Base-by-base conservation (phyloP, 2,329 filamentous ascomycete species). In the Apiospora kogelbergensis region DNA sequence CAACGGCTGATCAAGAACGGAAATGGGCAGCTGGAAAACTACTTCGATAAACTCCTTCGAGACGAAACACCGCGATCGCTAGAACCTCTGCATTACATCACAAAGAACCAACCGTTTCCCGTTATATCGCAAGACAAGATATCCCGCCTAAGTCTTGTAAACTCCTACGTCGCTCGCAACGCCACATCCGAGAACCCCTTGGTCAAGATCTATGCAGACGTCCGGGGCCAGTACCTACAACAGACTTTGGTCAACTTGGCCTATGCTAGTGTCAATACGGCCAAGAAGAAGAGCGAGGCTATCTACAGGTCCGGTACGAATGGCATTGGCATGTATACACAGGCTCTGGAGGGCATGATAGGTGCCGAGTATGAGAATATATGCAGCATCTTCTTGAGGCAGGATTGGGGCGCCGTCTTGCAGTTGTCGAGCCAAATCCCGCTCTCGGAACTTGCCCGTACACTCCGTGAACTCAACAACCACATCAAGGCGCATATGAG, bases 61-160 rank as follows among this genome's bases (percentile, higher is more conserved):
- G 88, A 87, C 71, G 93, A 97, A 74, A 93, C 95, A 46, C 91
- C 93, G 17, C 88, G 89, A 66, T 89, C 92, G 2, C 88, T 98
- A 65, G 96, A 99, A 77, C 95, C 96, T 9, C 83, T 99, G 60
- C 93, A 97, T 80, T 98, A 91, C 77, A 91, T 98, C 75, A 98
- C 94, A 22, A 98, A 98, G 81, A 89, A 94, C 83, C 88, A 85
- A 78, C 89, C 92, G 0, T 99, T 98, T 75, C 96, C 96, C 10
- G 85, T 91, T 11, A 86, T 98, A 37, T 86, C 91, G 1, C 89
- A 92, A 72, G 93, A 96, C 68, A 93, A 91, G 71, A 87, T 92
- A 33, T 89, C 90, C n/a, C 88, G 90, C 40, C 81, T 98, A 20
- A 89, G 91, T 42, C 85, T 94, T n/a, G 91, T 98, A 72, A 94